Evolutionary conservation across 108 stramenopile species (phyloP).

Genomic region (Fistulifera pelliculosa): DNA sequence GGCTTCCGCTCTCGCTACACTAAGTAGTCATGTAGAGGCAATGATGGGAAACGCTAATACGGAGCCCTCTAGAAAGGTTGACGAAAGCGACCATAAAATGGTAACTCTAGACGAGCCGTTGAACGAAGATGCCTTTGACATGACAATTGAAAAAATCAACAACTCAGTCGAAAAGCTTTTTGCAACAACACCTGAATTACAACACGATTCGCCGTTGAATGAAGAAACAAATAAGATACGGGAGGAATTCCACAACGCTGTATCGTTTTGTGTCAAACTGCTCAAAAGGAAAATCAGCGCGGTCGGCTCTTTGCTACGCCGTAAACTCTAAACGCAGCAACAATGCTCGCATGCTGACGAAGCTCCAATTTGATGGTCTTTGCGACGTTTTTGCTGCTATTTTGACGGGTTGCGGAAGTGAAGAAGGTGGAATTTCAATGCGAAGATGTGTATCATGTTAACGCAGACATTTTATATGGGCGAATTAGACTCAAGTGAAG

Average conservation of each 20-base stretch:
- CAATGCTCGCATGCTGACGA: conserved; percentile 25
- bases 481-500: background rate
- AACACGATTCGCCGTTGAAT: background rate
- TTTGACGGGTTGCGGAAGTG: conserved; percentile 47
- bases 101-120: background rate
- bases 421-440: conserved; percentile 46
- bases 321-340: conserved; percentile 53
- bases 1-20: conserved; percentile 61
- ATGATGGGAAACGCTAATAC: conserved; percentile 5
- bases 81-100: background rate
- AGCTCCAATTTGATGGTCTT: conserved; percentile 41
- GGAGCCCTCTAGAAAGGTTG: background rate
- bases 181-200: conserved; percentile 4
- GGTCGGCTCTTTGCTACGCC: conserved; percentile 51
- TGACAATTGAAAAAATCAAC: conserved; percentile 21
- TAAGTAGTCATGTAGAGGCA: conserved; percentile 44
- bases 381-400: conserved; percentile 49
- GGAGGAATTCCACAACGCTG: conserved; percentile 15
- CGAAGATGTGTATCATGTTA: conserved; percentile 72
- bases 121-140: conserved; percentile 5
- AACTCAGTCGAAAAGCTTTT: conserved; percentile 24
- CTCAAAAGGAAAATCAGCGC: conserved; percentile 21
- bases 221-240: conserved; percentile 1
- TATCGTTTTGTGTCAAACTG: conserved; percentile 26
- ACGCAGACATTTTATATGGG: conserved; percentile 49